Evolutionary conservation across 257 asterid genomes (phyloP), one percentile per base, ranked within the genome.

Genomic region (Fraxinus anomala): DNA sequence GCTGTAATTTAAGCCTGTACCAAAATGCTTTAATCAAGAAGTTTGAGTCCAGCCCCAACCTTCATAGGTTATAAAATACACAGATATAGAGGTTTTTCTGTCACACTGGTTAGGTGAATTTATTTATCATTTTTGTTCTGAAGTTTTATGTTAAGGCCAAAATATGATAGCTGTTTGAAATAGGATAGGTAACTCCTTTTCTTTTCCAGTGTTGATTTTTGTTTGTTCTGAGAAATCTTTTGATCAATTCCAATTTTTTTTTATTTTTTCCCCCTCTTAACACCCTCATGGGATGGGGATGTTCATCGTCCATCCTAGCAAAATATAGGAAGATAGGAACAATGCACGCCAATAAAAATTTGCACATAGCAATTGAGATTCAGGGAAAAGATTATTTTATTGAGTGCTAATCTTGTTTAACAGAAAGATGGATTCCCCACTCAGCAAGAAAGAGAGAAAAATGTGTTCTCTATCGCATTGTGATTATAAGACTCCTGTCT

Each of bases 401-500:
- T 21, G 30, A 59, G 31, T 21, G 13, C 14, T 21, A 7, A n/a
- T 59, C 67, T 59, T 21, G 67, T 59, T 59, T 59, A 63, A 63
- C 36, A 26, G 34, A 63, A 3, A 26, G 17, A 63, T 63, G 16
- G 31, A 61, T n/a, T 61, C 23, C 3, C 13, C 68, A 0, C n/a
- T 13, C 24, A 34, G 59, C 23, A 14, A 37, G 24, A 17, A 17
- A 59, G 49, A 11, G 77, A 68, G 69, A 77, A 54, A 59, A 4
- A 26, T 3, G 34, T 44, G 51, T 71, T 54, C 9, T 54, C 83
- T 88, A 90, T 34, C 89, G 54, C 91, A 91, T 87, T 76, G 98
- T 89, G 73, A 95, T 87, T 13, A 90, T 82, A 68, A 95, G 97
- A 83, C 86, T 89, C 82, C 91, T 88, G 77, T 91, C 96, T 4